Percentiles rank a stretch among this genome's conserved stretches.
These are phyloP conservation scores for Aspergillus tamarii DNA, from an alignment of 2,329 filamentous ascomycete species.

Conservation along the genomic window DNA sequence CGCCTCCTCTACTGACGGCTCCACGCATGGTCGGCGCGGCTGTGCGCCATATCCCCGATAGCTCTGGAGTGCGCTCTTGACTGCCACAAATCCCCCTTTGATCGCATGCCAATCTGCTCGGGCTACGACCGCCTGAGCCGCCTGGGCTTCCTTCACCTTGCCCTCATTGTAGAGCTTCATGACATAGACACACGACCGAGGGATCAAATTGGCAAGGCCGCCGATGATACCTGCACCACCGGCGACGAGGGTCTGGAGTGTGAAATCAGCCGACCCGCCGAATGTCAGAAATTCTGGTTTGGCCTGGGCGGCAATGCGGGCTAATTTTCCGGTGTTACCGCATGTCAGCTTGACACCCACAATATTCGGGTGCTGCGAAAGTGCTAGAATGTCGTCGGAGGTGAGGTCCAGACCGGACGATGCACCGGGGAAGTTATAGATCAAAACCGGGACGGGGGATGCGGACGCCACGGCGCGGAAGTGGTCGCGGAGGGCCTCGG, in stretches of 20 bases:
- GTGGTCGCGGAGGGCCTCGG: conserved; percentile 62
- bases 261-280: conserved; percentile 86
- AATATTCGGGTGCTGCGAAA: conserved; percentile 66
- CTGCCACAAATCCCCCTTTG: conserved; percentile 81
- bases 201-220: conserved; percentile 82
- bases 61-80: conserved; percentile 78
- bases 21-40: conserved; percentile 68
- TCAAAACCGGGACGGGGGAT: conserved; percentile 65
- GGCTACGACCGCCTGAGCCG: conserved; percentile 75
- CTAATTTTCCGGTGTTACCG: conserved; percentile 74
- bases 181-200: conserved; percentile 76
- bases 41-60: conserved; percentile 82
- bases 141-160: conserved; percentile 73
- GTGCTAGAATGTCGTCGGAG: conserved; percentile 64
- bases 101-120: conserved; percentile 82
- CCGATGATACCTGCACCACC: conserved; percentile 85
- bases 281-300: conserved; percentile 73
- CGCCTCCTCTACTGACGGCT: conserved; percentile 43
- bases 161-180: conserved; percentile 76
- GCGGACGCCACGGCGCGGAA: conserved; percentile 67
- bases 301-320: conserved; percentile 59
- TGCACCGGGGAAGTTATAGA: conserved; percentile 74
- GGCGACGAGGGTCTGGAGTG: conserved; percentile 75
- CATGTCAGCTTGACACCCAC: conserved; percentile 74
- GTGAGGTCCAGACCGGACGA: conserved; percentile 69